These are phyloP conservation scores for Eucalyptus cloeziana DNA, from an alignment of 345 rosid species.

Conservation along the genomic window DNA sequence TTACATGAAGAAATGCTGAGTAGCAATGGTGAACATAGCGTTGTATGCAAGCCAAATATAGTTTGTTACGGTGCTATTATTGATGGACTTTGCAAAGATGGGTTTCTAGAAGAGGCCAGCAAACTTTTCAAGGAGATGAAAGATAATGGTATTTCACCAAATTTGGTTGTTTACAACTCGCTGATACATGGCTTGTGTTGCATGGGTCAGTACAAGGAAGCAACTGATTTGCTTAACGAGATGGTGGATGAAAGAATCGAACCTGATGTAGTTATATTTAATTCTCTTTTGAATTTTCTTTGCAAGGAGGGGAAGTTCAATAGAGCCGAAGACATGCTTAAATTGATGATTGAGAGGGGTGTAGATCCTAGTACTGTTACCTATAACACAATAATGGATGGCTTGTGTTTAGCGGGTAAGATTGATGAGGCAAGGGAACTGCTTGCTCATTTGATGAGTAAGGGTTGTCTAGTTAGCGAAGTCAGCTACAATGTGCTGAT, in stretches of 20 bases:
- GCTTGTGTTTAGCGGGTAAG: not conserved
- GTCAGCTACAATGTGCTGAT: constrained; percentile 5
- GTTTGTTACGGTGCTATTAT: constrained; percentile 2
- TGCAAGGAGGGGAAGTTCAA: constrained; percentile 1
- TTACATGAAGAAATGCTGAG: constrained; percentile 6
- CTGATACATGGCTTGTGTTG: constrained; percentile 9
- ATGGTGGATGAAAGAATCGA: constrained; percentile 3
- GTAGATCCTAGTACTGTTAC: not conserved
- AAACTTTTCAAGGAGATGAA: constrained; percentile 18
- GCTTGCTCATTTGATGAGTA: not conserved
- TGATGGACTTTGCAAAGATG: constrained; percentile 17
- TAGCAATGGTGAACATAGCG: not conserved
- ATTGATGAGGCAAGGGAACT: not conserved
- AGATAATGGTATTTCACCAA: not conserved
- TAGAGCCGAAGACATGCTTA: not conserved
- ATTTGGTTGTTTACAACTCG: constrained; percentile 4
- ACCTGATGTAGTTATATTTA: not conserved
- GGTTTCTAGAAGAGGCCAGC: constrained; percentile 7
- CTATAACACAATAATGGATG: constrained; percentile 5
- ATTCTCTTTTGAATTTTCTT: not conserved
- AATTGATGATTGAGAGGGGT: constrained; percentile 4
- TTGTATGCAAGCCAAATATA: not conserved
- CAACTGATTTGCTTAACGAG: constrained; percentile 1
- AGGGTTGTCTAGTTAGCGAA: not conserved
- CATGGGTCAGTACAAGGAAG: not conserved